Percentiles rank a stretch among this genome's conserved stretches.
Evolutionary conservation across 2,329 filamentous ascomycete genomes (phyloP).

Genomic region (Pseudonectria foliicola): DNA sequence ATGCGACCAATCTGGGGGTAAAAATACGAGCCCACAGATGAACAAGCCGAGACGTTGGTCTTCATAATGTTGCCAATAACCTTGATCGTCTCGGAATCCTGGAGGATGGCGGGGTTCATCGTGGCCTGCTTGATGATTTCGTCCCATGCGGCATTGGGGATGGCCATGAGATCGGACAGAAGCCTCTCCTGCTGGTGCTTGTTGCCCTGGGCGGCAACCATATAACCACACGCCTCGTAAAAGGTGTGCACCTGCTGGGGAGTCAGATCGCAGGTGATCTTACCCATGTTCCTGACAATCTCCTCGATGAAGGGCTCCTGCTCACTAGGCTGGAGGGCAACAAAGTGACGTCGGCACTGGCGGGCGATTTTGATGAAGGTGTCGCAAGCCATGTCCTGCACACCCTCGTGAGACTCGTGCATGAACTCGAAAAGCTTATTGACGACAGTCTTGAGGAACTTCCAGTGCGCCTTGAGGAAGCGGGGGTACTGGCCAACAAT

Average conservation of each 20-base stretch:
- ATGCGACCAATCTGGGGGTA: conserved; percentile 97
- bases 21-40: conserved; percentile 93
- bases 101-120: conserved; percentile 74
- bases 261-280: conserved; percentile 90
- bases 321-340: conserved; percentile 90
- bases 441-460: conserved; percentile 98
- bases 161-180: conserved; percentile 83
- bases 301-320: conserved; percentile 96
- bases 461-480: conserved; percentile 98
- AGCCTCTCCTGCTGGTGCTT: conserved; percentile 89
- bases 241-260: conserved; percentile 98
- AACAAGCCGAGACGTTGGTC: conserved; percentile 97
- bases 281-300: conserved; percentile 90
- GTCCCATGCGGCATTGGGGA: conserved; percentile 93
- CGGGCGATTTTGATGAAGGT: conserved; percentile 99
- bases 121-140: conserved; percentile 86
- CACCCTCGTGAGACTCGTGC: conserved; percentile 98
- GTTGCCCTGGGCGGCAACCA: conserved; percentile 97
- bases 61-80: conserved; percentile 99
- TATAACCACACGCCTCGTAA: conserved; percentile 97
- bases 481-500: conserved; percentile 98
- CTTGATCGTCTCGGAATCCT: conserved; percentile 94
- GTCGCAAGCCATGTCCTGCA: conserved; percentile 99
- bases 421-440: conserved; percentile 99
- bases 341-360: conserved; percentile 95